Conservation (phyloP, 2,329 filamentous ascomycete species). For the Elsinoe arachidis region DNA sequence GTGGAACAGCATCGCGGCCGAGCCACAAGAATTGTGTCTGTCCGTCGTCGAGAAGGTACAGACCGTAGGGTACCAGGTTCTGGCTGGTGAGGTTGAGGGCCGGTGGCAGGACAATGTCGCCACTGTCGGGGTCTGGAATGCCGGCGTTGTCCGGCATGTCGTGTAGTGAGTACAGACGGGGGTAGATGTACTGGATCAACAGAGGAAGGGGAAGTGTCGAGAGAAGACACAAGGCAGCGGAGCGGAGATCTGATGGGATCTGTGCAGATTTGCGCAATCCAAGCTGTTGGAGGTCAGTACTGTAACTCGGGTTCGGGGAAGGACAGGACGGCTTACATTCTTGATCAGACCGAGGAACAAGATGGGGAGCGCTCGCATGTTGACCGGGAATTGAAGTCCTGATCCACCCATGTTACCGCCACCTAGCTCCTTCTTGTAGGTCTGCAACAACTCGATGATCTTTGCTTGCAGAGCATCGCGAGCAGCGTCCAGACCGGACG, state of each 20-base stretch:
- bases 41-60: slow-evolving; percentile 94
- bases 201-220: slow-evolving; percentile 87
- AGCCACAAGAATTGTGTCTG: slow-evolving; percentile 98
- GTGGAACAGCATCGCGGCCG: slow-evolving; percentile 82
- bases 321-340: slow-evolving; percentile 55
- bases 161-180: slow-evolving; percentile 64
- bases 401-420: slow-evolving; percentile 90
- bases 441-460: slow-evolving; percentile 83
- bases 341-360: slow-evolving; percentile 93
- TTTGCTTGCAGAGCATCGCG: slow-evolving; percentile 86
- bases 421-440: slow-evolving; percentile 92
- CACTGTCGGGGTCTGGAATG: slow-evolving; percentile 72
- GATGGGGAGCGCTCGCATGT: slow-evolving; percentile 77
- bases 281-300: slow-evolving; percentile 35
- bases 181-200: slow-evolving; percentile 78
- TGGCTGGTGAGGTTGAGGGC: slow-evolving; percentile 80
- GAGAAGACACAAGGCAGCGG: slow-evolving; percentile 84
- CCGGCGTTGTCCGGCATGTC: slow-evolving; percentile 96
- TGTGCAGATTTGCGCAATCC: slow-evolving; percentile 86
- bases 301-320: background rate
- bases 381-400: slow-evolving; percentile 87
- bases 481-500: slow-evolving; percentile 79
- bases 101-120: slow-evolving; percentile 80
- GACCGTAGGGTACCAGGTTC: slow-evolving; percentile 74
- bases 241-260: slow-evolving; percentile 87